Conservation (phyloP, 1,139 yeast species). For the Ogataea hybrid region DNA sequence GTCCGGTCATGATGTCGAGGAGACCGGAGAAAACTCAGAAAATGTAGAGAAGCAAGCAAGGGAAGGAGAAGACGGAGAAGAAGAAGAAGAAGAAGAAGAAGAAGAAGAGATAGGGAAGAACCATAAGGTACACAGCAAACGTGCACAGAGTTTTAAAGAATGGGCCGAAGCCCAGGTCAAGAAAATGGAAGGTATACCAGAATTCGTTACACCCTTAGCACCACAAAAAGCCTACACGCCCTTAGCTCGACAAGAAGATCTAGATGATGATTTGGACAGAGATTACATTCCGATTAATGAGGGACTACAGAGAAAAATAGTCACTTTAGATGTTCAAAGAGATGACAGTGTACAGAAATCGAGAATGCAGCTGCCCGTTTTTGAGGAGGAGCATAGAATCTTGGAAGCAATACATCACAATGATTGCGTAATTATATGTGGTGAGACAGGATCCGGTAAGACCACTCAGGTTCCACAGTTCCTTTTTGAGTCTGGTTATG, state of each 20-base stretch:
- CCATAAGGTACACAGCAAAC: constrained; percentile 32
- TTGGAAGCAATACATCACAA: constrained; percentile 97
- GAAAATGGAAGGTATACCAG: constrained; percentile 56
- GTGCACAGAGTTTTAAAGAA: constrained; percentile 49
- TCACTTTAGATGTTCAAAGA: constrained; percentile 67
- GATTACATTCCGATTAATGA: constrained; percentile 56
- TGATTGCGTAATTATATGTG: constrained; percentile 88
- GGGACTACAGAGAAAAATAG: constrained; percentile 56
- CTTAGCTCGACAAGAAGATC: constrained; percentile 57
- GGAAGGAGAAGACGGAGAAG: constrained; percentile 15
- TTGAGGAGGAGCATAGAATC: constrained; percentile 84
- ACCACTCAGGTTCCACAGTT: constrained; percentile 79
- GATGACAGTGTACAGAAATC: constrained; percentile 60
- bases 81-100: constrained; percentile 23
- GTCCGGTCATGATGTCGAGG: constrained; percentile 35
- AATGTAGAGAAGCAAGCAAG: constrained; percentile 24
- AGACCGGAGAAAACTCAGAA: constrained; percentile 24
- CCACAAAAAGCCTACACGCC: constrained; percentile 51
- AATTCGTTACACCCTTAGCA: constrained; percentile 43
- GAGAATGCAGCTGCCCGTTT: constrained; percentile 80
- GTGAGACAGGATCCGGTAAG: constrained; percentile 88
- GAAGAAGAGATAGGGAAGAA: constrained; percentile 29
- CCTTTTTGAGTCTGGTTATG: constrained; percentile 86
- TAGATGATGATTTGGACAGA: constrained; percentile 61
- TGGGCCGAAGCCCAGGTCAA: constrained; percentile 63